Evolutionary conservation across 2,329 filamentous ascomycete species (phyloP).

Genomic region (Talaromyces islandicus): DNA sequence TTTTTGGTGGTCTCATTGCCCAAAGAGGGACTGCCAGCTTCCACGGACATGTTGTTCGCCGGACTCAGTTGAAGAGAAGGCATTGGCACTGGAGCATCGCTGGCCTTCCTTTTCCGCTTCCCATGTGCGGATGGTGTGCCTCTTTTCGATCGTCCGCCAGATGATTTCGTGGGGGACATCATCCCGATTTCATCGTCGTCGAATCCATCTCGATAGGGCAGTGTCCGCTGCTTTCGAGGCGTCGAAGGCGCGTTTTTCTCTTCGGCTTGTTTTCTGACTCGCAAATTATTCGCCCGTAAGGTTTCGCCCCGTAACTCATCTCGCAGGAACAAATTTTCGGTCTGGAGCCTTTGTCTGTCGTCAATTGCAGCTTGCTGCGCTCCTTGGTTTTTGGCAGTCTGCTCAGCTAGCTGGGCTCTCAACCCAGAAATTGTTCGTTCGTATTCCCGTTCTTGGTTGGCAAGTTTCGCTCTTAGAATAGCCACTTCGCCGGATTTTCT

Average conservation of each 20-base stretch:
- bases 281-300: conserved; percentile 40
- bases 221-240: conserved; percentile 44
- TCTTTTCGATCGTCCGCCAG: conserved; percentile 40
- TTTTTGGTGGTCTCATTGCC: conserved; percentile 14
- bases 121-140: conserved; percentile 50
- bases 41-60: conserved; percentile 10
- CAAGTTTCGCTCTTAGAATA: conserved; percentile 52
- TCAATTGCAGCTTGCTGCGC: conserved; percentile 50
- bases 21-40: conserved; percentile 10
- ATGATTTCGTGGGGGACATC: conserved; percentile 50
- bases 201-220: conserved; percentile 56
- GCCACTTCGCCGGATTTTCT: conserved; percentile 49
- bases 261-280: conserved; percentile 28
- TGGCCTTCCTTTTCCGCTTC: conserved; percentile 52
- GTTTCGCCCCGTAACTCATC: conserved; percentile 55
- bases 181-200: conserved; percentile 56
- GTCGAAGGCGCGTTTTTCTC: conserved; percentile 41
- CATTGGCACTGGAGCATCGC: conserved; percentile 45
- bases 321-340: conserved; percentile 55
- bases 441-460: conserved; percentile 38
- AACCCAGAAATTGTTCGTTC: conserved; percentile 48
- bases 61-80: conserved; percentile 38
- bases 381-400: conserved; percentile 46
- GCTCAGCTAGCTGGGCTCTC: conserved; percentile 50
- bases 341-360: conserved; percentile 52